Evolutionary conservation across 2,329 filamentous ascomycete species (phyloP), one percentile per base, ranked within the genome.

Genomic region (Stachybotrys chlorohalonatus): DNA sequence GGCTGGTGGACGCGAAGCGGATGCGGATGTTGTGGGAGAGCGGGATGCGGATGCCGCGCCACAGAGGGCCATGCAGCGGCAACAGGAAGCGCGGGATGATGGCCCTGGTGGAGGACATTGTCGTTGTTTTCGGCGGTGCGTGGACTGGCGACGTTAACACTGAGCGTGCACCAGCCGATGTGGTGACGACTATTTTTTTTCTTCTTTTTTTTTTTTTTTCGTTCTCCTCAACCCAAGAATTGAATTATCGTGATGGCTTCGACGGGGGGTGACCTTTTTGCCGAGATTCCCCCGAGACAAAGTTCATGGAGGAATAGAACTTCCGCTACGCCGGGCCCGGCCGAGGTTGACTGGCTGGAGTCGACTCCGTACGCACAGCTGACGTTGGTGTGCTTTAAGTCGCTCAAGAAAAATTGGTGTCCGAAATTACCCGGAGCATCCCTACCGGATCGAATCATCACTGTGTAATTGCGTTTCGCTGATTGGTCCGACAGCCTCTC

Each of bases 1-100:
- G 55, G 47, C 53, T 52, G 8, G 62, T 61, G 1, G 68, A 70
- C 52, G 64, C 65, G 58, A 68, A 73, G 52, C 69, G 69, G 51
- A 72, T 60, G 61, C 62, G 62, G 54, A 71, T 62, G 58, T 64
- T 67, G 53, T 71, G 68, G 13, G 69, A 67, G 54, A 64, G 59
- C 15, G 67, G 69, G 54, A 70, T 67, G 56, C 64, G 64, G 51
- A 71, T 59, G 56, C 69, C 70, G 53, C 75, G 76, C 82, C 82
- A 85, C 63, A 84, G 73, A 32, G 75, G 71, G 54, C 80, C 73
- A 61, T 80, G 76, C 57, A 83, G 78, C 5, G 85, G 85, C 47
- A 89, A 78, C n/a, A 89, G 78, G 66, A 88, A 88, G 50, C 79
- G 79, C 32, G 85, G 85, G 58, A 88, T 86, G 58, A 76, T 68